phyloP scores from a whole-genome alignment of 345 rosid genomes.

The Eutrema yunnanense region DNA sequence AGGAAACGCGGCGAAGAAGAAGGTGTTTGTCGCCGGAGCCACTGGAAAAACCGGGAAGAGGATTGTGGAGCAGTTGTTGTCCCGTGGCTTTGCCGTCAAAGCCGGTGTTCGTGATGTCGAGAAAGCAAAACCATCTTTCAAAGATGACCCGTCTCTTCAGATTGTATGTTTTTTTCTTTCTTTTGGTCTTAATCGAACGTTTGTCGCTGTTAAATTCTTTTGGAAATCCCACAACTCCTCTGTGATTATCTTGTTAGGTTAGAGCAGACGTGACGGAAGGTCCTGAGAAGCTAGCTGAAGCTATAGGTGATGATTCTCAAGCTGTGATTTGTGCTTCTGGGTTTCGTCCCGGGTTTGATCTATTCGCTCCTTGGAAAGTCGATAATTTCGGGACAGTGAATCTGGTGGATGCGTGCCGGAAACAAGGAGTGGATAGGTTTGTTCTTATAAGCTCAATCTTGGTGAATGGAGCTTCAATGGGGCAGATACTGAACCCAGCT shows the following conservation, averaged over 20 bases:
- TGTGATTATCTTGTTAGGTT: constrained; percentile 42
- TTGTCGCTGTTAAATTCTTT: not conserved
- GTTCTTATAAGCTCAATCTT: constrained; percentile 78
- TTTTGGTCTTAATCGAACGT: not conserved
- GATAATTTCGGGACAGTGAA: constrained; percentile 82
- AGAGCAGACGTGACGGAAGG: constrained; percentile 87
- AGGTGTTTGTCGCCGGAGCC: constrained; percentile 87
- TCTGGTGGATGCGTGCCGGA: constrained; percentile 83
- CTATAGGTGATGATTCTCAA: constrained; percentile 70
- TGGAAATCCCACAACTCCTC: not conserved
- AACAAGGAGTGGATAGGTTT: constrained; percentile 56
- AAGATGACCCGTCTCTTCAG: constrained; percentile 60
- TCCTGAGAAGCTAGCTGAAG: constrained; percentile 71
- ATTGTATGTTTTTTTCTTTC: constrained; percentile 41
- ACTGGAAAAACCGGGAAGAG: constrained; percentile 81
- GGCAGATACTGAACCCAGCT: constrained; percentile 86
- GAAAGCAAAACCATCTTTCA: constrained; percentile 55
- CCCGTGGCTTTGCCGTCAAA: constrained; percentile 76
- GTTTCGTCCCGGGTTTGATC: constrained; percentile 72
- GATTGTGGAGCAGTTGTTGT: constrained; percentile 71
- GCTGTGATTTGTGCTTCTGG: constrained; percentile 90
- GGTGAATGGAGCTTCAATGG: constrained; percentile 96
- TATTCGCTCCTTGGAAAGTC: constrained; percentile 87
- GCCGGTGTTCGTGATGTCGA: constrained; percentile 82
- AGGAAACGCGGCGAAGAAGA: constrained; percentile 30